A percentile compares a stretch with the other conserved stretches of the same genome.
phyloP scores from a whole-genome alignment of 1,284 basidiomycete species.

The Microbotryum intermedium region DNA sequence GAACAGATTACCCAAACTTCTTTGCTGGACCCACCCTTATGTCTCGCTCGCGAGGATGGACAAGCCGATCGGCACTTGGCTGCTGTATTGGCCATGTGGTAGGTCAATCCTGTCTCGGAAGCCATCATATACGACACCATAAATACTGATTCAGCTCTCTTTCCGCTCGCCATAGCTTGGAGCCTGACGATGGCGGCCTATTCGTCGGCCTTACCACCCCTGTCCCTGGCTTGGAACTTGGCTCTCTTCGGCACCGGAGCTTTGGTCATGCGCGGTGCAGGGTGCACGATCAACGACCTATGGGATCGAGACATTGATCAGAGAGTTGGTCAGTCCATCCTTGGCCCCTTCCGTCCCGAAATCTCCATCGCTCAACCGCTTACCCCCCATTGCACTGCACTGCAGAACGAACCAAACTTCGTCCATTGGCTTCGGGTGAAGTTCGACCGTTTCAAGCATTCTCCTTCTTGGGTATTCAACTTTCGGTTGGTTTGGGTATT shows the following conservation, averaged over 20 bases:
- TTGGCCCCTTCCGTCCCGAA: neutral
- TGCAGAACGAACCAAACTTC: slow-evolving; percentile 53
- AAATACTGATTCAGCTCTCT: neutral
- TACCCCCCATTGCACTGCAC: slow-evolving; percentile 41
- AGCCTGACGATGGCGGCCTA: slow-evolving; percentile 90
- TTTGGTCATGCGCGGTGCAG: slow-evolving; percentile 92
- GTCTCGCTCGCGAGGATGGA: slow-evolving; percentile 77
- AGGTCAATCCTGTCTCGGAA: slow-evolving; percentile 35
- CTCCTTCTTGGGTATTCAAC: slow-evolving; percentile 72
- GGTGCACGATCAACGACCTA: slow-evolving; percentile 98
- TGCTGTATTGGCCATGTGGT: slow-evolving; percentile 92
- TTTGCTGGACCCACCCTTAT: slow-evolving; percentile 53
- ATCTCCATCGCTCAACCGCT: neutral
- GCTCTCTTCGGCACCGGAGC: slow-evolving; percentile 83
- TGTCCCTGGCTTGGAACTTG: slow-evolving; percentile 63
- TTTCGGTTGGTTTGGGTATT: slow-evolving; percentile 77
- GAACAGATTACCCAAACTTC: slow-evolving; percentile 3
- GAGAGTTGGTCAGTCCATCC: slow-evolving; percentile 63
- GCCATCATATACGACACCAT: neutral
- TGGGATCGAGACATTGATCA: slow-evolving; percentile 91
- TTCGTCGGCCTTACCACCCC: slow-evolving; percentile 54
- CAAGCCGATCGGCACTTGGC: slow-evolving; percentile 87
- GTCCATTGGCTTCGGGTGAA: slow-evolving; percentile 73
- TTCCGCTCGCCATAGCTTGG: slow-evolving; percentile 57
- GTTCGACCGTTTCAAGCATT: slow-evolving; percentile 68